A percentile compares a stretch with the other conserved stretches of the same genome.
Conservation (phyloP, 768 basidiomycete genomes). For the Calocybe cyanea region DNA sequence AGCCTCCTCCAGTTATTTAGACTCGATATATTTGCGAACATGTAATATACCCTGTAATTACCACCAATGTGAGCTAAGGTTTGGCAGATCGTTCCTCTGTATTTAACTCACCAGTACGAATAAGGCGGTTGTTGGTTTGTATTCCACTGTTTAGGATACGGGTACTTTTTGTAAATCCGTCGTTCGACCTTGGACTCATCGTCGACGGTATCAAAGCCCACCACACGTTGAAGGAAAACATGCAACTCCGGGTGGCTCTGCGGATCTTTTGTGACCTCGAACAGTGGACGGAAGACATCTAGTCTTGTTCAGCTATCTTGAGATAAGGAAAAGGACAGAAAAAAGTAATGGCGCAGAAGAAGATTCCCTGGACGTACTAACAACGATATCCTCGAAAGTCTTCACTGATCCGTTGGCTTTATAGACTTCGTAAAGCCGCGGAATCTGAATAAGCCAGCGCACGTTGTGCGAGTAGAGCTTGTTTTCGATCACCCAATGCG, state of each 20-base stretch:
- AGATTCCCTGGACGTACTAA: slow-evolving; percentile 52
- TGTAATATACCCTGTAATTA: slow-evolving; percentile 81
- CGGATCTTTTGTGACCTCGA: slow-evolving; percentile 95
- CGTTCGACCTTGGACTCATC: slow-evolving; percentile 95
- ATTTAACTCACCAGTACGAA: slow-evolving; percentile 76
- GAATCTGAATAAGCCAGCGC: slow-evolving; percentile 95
- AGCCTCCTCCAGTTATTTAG: slow-evolving; percentile 88
- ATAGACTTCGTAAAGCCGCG: slow-evolving; percentile 93
- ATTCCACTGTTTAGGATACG: slow-evolving; percentile 88
- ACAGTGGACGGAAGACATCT: slow-evolving; percentile 93
- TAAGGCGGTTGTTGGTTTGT: slow-evolving; percentile 88
- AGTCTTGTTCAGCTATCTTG: neutral
- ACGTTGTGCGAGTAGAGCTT: slow-evolving; percentile 96
- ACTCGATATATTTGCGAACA: slow-evolving; percentile 95
- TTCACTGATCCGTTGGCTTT: slow-evolving; percentile 79
- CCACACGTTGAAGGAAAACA: slow-evolving; percentile 88
- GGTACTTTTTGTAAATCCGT: slow-evolving; percentile 90
- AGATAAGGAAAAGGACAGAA: neutral
- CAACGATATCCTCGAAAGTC: slow-evolving; percentile 89
- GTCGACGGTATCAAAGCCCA: slow-evolving; percentile 98
- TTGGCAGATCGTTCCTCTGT: neutral
- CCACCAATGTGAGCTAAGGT: neutral
- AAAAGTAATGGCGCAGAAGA: no score
- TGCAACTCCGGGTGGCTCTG: slow-evolving; percentile 89
- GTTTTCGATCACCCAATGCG: slow-evolving; percentile 93